Evolutionary conservation across 345 rosid species (phyloP), one percentile per base, ranked within the genome.

Genomic region (Salix udensis): DNA sequence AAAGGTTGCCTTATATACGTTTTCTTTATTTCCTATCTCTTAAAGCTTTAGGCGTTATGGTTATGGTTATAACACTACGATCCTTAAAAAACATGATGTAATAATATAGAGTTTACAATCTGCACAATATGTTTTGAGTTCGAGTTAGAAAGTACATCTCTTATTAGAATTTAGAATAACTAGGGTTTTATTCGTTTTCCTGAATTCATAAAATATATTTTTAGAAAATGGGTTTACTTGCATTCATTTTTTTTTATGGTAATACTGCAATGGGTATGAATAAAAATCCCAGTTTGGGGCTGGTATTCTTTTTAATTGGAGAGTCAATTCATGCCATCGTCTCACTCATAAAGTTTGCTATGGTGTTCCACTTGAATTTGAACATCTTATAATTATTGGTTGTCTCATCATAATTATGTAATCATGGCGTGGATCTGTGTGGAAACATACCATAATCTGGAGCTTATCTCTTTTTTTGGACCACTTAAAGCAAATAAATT

Each of bases 381-480:
- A 61, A 60, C 34, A 76, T 67, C n/a, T 53, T 65, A 24, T 77
- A 77, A 77, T 77, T 77, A 77, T 77, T 77, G 71, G 52, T 24
- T 72, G 76, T 72, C 80, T 39, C 58, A 65, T 77, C 80, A 28
- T 77, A 71, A 34, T 65, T 23, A 50, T 77, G 28, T 61, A 26
- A 70, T 21, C 4, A 23, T 34, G 23, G 24, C 13, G n/a, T n/a
- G 30, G 14, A 36, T 31, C 30, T 9, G 23, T 10, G 26, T 58
- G 28, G 15, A 58, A 58, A n/a, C 6, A 23, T 58, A 23, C 28
- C 26, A 58, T 3, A 10, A 46, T 21, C 6, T 26, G 21, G 26
- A 58, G 10, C 6, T 11, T 23, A 23, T 58, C 62, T 58, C 61
- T 24, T 23, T 42, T 36, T 50, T 7, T 5, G 39, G 36, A 26